Conservation (phyloP, 768 basidiomycete species). For the Tylopilus vinaceipallidus region DNA sequence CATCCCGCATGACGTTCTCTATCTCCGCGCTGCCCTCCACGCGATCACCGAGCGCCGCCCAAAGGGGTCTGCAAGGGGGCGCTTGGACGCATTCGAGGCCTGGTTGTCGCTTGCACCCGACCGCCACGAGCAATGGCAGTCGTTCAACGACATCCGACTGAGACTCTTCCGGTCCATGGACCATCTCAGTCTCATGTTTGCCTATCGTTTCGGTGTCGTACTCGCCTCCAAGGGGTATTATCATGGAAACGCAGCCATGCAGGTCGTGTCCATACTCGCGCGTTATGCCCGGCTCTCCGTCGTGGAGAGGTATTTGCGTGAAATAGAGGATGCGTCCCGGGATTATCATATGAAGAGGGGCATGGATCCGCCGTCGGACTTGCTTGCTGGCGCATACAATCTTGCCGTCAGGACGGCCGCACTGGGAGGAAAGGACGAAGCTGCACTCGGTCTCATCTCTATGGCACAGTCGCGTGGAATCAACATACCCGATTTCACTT, state of each 20-base stretch:
- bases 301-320: conserved; percentile 38
- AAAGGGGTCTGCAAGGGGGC: conserved; percentile 17
- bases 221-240: conserved; percentile 48
- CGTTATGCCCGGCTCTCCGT: conserved; percentile 39
- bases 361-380: conserved; percentile 2
- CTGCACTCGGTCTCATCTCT: conserved; percentile 48
- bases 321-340: conserved; percentile 22
- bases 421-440: conserved; percentile 34
- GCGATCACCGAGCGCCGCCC: conserved; percentile 24
- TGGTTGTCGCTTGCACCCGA: conserved; percentile 48
- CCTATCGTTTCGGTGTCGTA: conserved; percentile 42
- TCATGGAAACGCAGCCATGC: conserved; percentile 14
- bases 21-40: conserved; percentile 37
- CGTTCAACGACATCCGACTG: conserved; percentile 32
- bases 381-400: conserved; percentile 29
- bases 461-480: conserved; percentile 28
- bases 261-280: conserved; percentile 39
- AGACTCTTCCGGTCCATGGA: conserved; percentile 30
- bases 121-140: conserved; percentile 15
- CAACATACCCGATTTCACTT: conserved; percentile 36
- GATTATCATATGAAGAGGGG: conserved; percentile 6
- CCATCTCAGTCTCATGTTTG: conserved; percentile 34
- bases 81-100: conserved; percentile 28
- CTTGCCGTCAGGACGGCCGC: conserved; percentile 43
- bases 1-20: conserved; percentile 37